Conservation (phyloP, 2,329 filamentous ascomycete genomes). For the Aureobasidium musti region DNA sequence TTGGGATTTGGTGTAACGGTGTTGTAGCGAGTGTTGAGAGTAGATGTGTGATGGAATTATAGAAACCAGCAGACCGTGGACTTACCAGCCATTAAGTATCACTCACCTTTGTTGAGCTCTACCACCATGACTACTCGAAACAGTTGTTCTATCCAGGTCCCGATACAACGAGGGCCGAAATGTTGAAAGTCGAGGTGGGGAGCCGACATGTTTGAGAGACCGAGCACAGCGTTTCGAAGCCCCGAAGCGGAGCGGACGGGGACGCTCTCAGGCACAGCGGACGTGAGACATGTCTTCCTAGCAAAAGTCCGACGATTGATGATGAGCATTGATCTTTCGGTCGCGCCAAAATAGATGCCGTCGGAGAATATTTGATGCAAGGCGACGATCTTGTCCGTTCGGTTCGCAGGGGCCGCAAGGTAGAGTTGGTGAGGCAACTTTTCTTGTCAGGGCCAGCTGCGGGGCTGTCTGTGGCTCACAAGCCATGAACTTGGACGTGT, state of each 20-base stretch:
- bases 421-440: conserved; percentile 7
- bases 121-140: conserved; percentile 9
- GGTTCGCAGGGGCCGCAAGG: conserved; percentile 21
- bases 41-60: conserved; percentile 7
- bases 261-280: conserved; percentile 10
- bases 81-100: conserved; percentile 12
- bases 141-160: conserved; percentile 16
- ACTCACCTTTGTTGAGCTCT: conserved; percentile 10
- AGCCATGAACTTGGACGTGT: too few species aligned
- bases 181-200: conserved; percentile 25
- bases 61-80: background rate
- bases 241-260: conserved; percentile 26
- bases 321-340: conserved; percentile 28
- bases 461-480: conserved; percentile 13
- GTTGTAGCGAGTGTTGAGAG: conserved; percentile 15
- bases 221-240: conserved; percentile 18
- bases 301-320: conserved; percentile 20
- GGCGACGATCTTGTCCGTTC: conserved; percentile 27
- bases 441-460: conserved; percentile 14
- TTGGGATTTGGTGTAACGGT: background rate
- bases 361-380: conserved; percentile 24
- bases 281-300: conserved; percentile 16
- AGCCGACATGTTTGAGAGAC: conserved; percentile 28
- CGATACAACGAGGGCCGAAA: conserved; percentile 25
- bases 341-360: conserved; percentile 22